These are phyloP conservation scores for Exutisphaerella laricina DNA, from an alignment of 2,329 filamentous ascomycete species.

Conservation along the genomic window DNA sequence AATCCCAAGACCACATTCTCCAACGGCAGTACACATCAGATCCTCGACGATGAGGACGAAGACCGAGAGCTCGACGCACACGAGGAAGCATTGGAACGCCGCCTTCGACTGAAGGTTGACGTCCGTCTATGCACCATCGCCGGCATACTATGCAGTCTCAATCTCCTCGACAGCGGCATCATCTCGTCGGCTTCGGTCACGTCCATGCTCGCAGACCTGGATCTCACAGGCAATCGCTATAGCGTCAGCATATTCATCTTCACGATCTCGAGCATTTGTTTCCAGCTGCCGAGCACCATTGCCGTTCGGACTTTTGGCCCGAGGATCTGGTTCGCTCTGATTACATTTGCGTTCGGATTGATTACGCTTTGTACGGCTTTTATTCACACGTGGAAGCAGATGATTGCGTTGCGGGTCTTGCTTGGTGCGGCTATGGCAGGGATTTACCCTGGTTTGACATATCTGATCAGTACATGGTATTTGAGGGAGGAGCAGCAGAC, in stretches of 20 bases:
- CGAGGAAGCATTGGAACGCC: slow-evolving; percentile 32
- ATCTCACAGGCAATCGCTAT: slow-evolving; percentile 60
- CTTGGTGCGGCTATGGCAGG: slow-evolving; percentile 59
- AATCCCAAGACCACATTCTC: background rate
- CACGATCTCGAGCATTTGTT: slow-evolving; percentile 61
- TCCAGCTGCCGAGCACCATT: slow-evolving; percentile 64
- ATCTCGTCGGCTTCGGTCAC: slow-evolving; percentile 66
- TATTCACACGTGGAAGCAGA: slow-evolving; percentile 61
- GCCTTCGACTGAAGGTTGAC: slow-evolving; percentile 59
- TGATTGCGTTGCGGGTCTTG: slow-evolving; percentile 62
- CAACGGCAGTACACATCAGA: background rate
- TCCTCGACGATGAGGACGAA: background rate
- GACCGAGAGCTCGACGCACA: background rate
- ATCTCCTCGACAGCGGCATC: slow-evolving; percentile 64
- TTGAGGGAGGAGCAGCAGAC: slow-evolving; percentile 60
- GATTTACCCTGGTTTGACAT: slow-evolving; percentile 49
- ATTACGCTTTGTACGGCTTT: slow-evolving; percentile 66
- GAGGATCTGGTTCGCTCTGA: slow-evolving; percentile 55
- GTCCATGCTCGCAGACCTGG: slow-evolving; percentile 59
- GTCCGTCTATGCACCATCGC: slow-evolving; percentile 64
- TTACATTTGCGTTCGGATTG: slow-evolving; percentile 57
- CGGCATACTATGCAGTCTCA: slow-evolving; percentile 63
- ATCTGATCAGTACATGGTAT: slow-evolving; percentile 55
- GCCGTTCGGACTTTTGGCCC: slow-evolving; percentile 61
- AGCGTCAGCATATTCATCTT: slow-evolving; percentile 69